Base-by-base conservation (phyloP, 2,329 filamentous ascomycete genomes). In the Chrysoporthe puriensis region DNA sequence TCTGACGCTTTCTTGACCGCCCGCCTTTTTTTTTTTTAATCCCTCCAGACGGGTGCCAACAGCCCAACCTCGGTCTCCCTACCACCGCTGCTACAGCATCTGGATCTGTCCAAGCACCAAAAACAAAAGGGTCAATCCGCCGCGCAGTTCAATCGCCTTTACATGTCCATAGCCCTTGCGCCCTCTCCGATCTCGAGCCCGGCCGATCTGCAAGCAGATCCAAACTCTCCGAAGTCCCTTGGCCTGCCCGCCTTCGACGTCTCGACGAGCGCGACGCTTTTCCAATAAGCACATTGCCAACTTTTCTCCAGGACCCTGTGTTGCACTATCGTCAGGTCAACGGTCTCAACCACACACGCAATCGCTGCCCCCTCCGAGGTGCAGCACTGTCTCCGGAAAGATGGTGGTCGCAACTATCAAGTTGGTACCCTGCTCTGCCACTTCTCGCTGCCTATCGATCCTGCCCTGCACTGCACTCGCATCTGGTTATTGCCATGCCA, bases 351-450 rank as follows among this genome's bases (percentile, higher is more conserved):
- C 61, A 56, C 63, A 64, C 56, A 66, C 66, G 48, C 59, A 64
- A 68, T 68, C 66, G 73, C 71, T 74, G 76, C 78, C 80, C 80
- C 78, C 76, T 66, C 72, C 69, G 71, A 77, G 78, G 77, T 79
- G 80, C 77, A 72, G 72, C 73, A 73, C 73, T 75, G 74, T 70
- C 77, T 74, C 74, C 75, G 79, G 76, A 79, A 85, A 82, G 78
- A 86, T 87, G 82, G 85, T 87, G 75, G 85, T 88, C 79, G 85
- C 86, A 82, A 88, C 86, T 74, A 88, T 88, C 80, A 88, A 88
- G 86, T 88, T 81, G 77, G 86, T 82, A 70, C 70, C 70, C 70
- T 70, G 60, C 66, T 69, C 66, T 69, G 58, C 34, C 59, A 44
- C 43, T 54, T 42, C 44, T 54, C 44, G 50, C 54, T 56, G 56